Base-by-base conservation (phyloP, 352 stramenopile species). In the Phytophthora lateralis region DNA sequence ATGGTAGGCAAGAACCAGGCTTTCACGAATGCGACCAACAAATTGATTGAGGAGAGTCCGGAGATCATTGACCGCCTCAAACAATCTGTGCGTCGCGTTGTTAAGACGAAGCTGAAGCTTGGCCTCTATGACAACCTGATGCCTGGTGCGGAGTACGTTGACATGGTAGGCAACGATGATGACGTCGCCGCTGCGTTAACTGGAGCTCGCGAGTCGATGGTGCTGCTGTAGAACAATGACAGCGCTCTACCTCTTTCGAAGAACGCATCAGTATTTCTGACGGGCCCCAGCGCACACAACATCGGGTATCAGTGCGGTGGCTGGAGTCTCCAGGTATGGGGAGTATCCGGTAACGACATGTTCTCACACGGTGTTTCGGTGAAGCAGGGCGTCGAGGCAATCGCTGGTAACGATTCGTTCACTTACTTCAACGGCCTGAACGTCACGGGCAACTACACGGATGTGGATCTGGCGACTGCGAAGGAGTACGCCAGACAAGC, bases 261-360 rank as follows among this genome's bases (percentile, higher is more conserved):
- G 27, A 37, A 45, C 20, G 38, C 51, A 6, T 50, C 38, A 10
- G 38, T 59, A 18, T 59, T 59, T 42, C 51, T 50, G 27, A 59
- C 52, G 15, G 52, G 52, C 8, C 52, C 41, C 18, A 52, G 27
- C 21, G 62, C 69, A 0, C 66, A 90, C 55, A 71, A 88, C 41
- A 78, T 88, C n/a, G 81, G 77, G 0, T 70, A 81, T 30, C 55
- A 85, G 4, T 89, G 77, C 20, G 81, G 81, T 38, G 81, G 81
- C 2, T 96, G 88, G 88, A 82, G 76, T 1, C 63, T 91, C 34
- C 69, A 85, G 50, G 94, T 77, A 73, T 84, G 91, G 63, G 86
- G 80, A 6, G 69, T 77, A 20, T 54, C 43, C 6, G 54, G 44
- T 6, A 61, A 61, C n/a, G 42, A 54, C 21, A 53, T 54, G 43